A percentile compares a stretch with the other conserved stretches of the same genome.
Conservation (phyloP, 2,329 filamentous ascomycete genomes). For the Colletotrichum truncatum region DNA sequence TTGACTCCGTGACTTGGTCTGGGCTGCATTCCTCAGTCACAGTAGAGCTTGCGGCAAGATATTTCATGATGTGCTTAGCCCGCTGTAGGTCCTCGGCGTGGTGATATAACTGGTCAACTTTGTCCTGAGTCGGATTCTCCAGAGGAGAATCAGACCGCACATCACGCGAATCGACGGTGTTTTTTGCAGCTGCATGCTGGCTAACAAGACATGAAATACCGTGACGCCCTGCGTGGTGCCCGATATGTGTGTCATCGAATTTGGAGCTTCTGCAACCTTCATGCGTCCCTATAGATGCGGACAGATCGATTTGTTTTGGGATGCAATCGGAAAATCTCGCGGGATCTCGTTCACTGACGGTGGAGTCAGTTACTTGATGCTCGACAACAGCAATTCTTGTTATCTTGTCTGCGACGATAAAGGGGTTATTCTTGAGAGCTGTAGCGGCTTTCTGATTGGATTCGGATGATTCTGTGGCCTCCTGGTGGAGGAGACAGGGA, state of each 20-base stretch:
- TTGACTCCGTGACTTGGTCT: neutral
- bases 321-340: slow-evolving; percentile 41
- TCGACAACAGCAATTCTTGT: slow-evolving; percentile 32
- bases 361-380: slow-evolving; percentile 34
- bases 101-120: slow-evolving; percentile 42
- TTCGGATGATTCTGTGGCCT: neutral
- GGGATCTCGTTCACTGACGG: slow-evolving; percentile 31
- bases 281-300: slow-evolving; percentile 28
- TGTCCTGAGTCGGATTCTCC: slow-evolving; percentile 31
- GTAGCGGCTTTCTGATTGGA: slow-evolving; percentile 1
- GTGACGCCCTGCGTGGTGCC: slow-evolving; percentile 41
- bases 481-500: neutral
- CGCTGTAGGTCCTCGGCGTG: slow-evolving; percentile 45
- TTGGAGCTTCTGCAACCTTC: slow-evolving; percentile 39
- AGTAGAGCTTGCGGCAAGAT: slow-evolving; percentile 38
- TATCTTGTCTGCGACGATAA: slow-evolving; percentile 41
- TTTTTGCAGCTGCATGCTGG: slow-evolving; percentile 16
- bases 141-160: neutral
- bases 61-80: slow-evolving; percentile 44
- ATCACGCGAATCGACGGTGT: slow-evolving; percentile 3
- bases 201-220: slow-evolving; percentile 41
- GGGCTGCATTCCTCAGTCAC: neutral
- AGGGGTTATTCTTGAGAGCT: slow-evolving; percentile 41
- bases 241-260: slow-evolving; percentile 36
- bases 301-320: slow-evolving; percentile 30